Percentiles rank a stretch among this genome's conserved stretches.
Conservation (phyloP, 2,329 filamentous ascomycete species). For the Xylaria sp. region DNA sequence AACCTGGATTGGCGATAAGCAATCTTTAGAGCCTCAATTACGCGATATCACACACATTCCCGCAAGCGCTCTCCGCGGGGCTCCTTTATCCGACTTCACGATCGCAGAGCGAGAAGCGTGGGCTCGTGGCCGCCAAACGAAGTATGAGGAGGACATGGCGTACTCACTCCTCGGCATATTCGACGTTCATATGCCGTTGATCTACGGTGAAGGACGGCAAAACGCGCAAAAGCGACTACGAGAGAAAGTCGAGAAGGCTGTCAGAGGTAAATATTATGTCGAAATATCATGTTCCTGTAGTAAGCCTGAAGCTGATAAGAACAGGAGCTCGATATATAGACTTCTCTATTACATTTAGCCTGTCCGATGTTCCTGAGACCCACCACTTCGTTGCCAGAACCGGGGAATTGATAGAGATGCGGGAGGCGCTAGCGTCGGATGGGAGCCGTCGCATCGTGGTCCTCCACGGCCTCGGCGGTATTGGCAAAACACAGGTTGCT, state of each 20-base stretch:
- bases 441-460: conserved; percentile 39
- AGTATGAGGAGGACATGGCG: conserved; percentile 14
- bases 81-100: conserved; percentile 23
- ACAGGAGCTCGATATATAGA: conserved; percentile 42
- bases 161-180: conserved; percentile 18
- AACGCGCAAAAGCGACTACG: conserved; percentile 34
- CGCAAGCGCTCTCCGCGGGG: conserved; percentile 15
- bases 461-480: conserved; percentile 39
- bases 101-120: conserved; percentile 35
- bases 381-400: conserved; percentile 50
- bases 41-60: conserved; percentile 32
- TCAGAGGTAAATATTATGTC: conserved; percentile 28
- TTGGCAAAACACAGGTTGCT: conserved; percentile 41
- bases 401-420: conserved; percentile 49
- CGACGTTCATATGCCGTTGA: neutral
- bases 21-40: conserved; percentile 24
- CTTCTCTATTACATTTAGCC: conserved; percentile 48
- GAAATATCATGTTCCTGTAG: neutral
- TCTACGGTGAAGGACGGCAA: conserved; percentile 25
- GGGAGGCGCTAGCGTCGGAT: conserved; percentile 43
- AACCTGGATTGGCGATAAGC: conserved; percentile 24
- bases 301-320: conserved; percentile 32
- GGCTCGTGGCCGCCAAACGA: conserved; percentile 6
- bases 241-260: conserved; percentile 33
- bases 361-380: conserved; percentile 44